These are phyloP conservation scores for Ophiostoma sp. DNA, from an alignment of 2,329 filamentous ascomycete species.

Conservation along the genomic window DNA sequence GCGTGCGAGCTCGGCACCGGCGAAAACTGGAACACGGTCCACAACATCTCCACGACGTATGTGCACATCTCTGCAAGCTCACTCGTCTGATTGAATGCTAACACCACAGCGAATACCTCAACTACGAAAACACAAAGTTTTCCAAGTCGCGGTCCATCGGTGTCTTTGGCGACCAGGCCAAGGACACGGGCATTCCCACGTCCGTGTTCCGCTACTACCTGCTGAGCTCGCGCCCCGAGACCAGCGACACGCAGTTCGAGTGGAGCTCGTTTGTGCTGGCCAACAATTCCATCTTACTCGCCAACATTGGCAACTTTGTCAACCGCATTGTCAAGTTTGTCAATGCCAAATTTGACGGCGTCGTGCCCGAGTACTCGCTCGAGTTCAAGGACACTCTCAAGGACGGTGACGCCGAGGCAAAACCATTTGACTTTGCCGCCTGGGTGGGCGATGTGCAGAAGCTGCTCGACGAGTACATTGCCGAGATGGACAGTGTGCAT, in stretches of 20 bases:
- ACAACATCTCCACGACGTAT: conserved; percentile 74
- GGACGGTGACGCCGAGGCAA: conserved; percentile 31
- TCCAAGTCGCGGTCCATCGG: conserved; percentile 85
- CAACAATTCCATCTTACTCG: conserved; percentile 85
- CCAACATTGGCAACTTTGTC: conserved; percentile 69
- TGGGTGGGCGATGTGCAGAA: conserved; percentile 60
- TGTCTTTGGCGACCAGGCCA: conserved; percentile 85
- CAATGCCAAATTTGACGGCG: conserved; percentile 66
- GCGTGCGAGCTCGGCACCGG: conserved; percentile 76
- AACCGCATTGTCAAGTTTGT: conserved; percentile 70
- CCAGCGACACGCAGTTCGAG: conserved; percentile 62
- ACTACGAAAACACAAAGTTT: conserved; percentile 87
- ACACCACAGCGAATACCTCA: conserved; percentile 60
- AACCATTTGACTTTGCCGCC: conserved; percentile 45
- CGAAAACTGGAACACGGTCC: conserved; percentile 83
- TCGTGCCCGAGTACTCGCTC: conserved; percentile 57
- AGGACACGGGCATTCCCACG: conserved; percentile 74
- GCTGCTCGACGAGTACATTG: conserved; percentile 60
- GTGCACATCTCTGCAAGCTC: neutral
- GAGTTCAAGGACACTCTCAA: conserved; percentile 38
- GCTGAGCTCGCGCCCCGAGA: conserved; percentile 77
- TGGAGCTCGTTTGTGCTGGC: conserved; percentile 62
- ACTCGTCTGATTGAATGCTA: neutral
- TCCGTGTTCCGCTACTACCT: conserved; percentile 96
- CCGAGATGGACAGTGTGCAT: conserved; percentile 64